Base-by-base conservation (phyloP, 768 basidiomycete genomes). In the Rhizopogon sp. region DNA sequence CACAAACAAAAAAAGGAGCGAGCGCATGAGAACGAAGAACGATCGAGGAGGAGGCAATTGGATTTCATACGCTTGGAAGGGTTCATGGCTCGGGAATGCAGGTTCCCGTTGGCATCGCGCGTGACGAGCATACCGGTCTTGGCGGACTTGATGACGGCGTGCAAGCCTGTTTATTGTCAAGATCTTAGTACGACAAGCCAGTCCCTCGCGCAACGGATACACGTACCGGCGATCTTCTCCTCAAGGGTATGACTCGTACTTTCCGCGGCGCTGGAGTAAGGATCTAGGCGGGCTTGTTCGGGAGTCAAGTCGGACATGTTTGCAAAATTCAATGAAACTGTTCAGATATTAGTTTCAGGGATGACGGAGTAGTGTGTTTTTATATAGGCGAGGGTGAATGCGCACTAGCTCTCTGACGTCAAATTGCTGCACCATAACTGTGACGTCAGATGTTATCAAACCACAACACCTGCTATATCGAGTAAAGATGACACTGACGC, bases 51-150 rank as follows among this genome's bases (percentile, higher is more conserved):
- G 31, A 20, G 20, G 31, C 11, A 13, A 33, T 35, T 16, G 10
- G 22, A 59, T 28, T 5, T 67, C 83, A 42, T 60, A 89, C 88
- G 80, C 39, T 78, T 73, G n/a, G 80, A 75, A 17, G 87, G 87
- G 14, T 79, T 76, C 93, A 95, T 94, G 25, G 86, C 85, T 54
- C 92, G 80, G 7, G 90, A 83, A 68, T 94, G 92, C 20, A 95
- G 69, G 42, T 79, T 73, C 1, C 90, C 90, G 53, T 81, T 75
- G 13, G 77, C 64, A 16, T 83, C 78, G 39, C 87, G 84, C 13
- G 89, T 90, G 9, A 88, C 88, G 17, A 94, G 72, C 85, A 93
- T 90, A 51, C 85, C 88, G 0, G 80, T 83, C 62, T 81, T 76
- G 8, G 84, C 83, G 1, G 74, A 71, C 55, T 83, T 79, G 53